Percentiles rank a stretch among this genome's conserved stretches.
These are phyloP conservation scores for Takashimella koratensis DNA, from an alignment of 1,284 basidiomycete species.

Conservation along the genomic window DNA sequence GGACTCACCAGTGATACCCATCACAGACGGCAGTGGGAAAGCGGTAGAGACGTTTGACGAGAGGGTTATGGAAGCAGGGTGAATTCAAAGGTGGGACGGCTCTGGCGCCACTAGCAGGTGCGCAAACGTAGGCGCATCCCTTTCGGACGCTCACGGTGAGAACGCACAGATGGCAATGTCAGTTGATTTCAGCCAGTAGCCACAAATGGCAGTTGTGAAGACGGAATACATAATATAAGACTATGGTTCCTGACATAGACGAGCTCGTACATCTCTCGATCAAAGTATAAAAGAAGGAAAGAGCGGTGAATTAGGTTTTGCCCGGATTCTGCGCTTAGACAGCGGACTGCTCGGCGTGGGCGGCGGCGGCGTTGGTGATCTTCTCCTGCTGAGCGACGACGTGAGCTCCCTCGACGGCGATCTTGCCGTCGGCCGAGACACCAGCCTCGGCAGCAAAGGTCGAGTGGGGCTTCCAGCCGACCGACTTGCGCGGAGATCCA, in stretches of 20 bases:
- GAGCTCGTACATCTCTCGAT: background rate
- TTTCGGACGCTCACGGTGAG: too few species aligned
- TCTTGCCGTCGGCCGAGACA: background rate
- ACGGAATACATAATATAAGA: background rate
- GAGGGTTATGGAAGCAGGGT: too few species aligned
- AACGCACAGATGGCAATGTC: too few species aligned
- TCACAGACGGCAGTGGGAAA: too few species aligned
- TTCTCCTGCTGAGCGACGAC: background rate
- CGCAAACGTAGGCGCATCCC: too few species aligned
- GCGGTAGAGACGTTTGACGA: too few species aligned
- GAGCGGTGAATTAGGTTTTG: background rate
- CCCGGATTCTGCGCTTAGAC: background rate
- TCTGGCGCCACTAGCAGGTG: too few species aligned
- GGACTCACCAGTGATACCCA: too few species aligned
- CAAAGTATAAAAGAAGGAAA: background rate
- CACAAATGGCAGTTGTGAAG: too few species aligned
- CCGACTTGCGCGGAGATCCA: slow-evolving; percentile 35
- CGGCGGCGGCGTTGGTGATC: background rate
- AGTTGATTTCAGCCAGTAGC: too few species aligned
- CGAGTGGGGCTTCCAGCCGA: slow-evolving; percentile 40
- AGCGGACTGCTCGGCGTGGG: background rate
- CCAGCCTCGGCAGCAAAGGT: slow-evolving; percentile 26
- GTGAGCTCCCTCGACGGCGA: background rate
- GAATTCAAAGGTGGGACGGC: too few species aligned
- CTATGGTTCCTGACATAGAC: background rate